These are phyloP conservation scores for Baorangia bicolor DNA, from an alignment of 768 basidiomycete genomes.

Conservation along the genomic window DNA sequence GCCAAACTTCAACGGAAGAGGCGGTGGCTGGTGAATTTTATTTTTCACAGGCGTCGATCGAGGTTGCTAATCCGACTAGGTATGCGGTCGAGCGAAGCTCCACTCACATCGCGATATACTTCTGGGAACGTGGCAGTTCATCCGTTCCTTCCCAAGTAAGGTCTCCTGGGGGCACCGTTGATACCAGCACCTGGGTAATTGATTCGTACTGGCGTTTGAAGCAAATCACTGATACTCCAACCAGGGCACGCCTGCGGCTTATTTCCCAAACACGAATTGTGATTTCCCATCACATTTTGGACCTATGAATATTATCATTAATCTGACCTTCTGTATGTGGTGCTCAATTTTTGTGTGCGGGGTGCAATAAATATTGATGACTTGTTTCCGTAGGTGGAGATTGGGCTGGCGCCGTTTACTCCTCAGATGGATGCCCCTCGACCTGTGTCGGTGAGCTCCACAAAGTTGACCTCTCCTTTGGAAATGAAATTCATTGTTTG, in stretches of 20 bases:
- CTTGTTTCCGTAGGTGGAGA: constrained; percentile 23
- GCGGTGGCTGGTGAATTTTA: constrained; percentile 36
- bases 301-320: constrained; percentile 22
- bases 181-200: constrained; percentile 28
- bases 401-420: constrained; percentile 27
- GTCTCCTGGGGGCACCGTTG: constrained; percentile 17
- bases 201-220: not conserved
- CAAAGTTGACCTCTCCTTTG: not conserved
- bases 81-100: constrained; percentile 36
- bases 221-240: not conserved
- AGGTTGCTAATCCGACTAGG: constrained; percentile 15
- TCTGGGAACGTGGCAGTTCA: constrained; percentile 39
- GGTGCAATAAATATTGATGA: not conserved
- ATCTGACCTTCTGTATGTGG: constrained; percentile 22
- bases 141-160: constrained; percentile 37
- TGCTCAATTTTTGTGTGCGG: not conserved
- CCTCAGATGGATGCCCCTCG: constrained; percentile 24
- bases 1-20: constrained; percentile 35
- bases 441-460: constrained; percentile 26
- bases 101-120: constrained; percentile 37
- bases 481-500: constrained; percentile 37
- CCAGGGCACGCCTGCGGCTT: constrained; percentile 18
- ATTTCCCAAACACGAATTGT: constrained; percentile 12
- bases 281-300: constrained; percentile 18
- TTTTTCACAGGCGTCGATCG: not conserved